phyloP scores from a whole-genome alignment of 306 rosid genomes.

The Prunus campanulata region DNA sequence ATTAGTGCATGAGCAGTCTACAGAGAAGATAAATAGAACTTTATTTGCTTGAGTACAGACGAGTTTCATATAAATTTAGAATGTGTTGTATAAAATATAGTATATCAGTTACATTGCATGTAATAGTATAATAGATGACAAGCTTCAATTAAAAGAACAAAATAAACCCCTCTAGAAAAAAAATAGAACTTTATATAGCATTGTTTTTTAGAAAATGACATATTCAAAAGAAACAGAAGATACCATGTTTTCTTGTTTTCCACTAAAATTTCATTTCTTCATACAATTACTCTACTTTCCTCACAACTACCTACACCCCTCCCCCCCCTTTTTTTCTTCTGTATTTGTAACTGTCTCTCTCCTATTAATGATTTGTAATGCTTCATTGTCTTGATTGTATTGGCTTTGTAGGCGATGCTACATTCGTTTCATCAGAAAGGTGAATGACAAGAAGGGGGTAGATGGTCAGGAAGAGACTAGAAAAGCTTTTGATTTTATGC shows the following conservation, averaged over 20 bases:
- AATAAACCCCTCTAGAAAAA: neutral
- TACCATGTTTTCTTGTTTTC: neutral
- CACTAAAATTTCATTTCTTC: neutral
- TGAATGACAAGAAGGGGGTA: constrained; percentile 73
- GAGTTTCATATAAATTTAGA: too few relatives aligned
- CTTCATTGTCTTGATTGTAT: constrained; percentile 26
- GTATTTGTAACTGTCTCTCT: neutral
- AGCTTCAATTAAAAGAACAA: neutral
- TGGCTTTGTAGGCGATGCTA: constrained; percentile 73
- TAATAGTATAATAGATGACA: neutral
- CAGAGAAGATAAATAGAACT: too few relatives aligned
- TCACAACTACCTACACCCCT: too few relatives aligned
- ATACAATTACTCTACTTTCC: neutral
- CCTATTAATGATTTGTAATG: neutral
- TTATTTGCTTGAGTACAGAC: too few relatives aligned
- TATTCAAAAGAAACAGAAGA: neutral
- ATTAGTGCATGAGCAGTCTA: too few relatives aligned
- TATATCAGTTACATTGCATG: neutral
- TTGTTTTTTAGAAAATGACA: neutral
- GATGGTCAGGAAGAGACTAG: constrained; percentile 99
- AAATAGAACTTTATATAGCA: neutral
- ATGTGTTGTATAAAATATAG: neutral
- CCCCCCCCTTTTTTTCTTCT: neutral
- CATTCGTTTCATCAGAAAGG: constrained; percentile 88
- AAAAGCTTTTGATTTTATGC: constrained; percentile 98